A percentile compares a stretch with the other conserved stretches of the same genome.
These are phyloP conservation scores for Dendrobium huoshanense DNA, from an alignment of 106 monocot species.

Conservation along the genomic window DNA sequence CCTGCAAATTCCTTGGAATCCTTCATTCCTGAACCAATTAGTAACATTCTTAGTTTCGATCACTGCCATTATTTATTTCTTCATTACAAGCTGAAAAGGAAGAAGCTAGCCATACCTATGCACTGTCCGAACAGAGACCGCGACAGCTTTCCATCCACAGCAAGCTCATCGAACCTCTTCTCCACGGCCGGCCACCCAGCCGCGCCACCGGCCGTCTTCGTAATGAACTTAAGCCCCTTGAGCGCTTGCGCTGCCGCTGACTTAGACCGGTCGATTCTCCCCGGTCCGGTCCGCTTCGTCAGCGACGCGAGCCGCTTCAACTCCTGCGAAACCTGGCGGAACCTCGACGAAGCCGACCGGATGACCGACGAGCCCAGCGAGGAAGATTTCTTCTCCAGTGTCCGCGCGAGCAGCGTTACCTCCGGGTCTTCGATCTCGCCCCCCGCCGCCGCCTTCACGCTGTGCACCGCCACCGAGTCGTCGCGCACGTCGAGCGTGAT, in stretches of 20 bases:
- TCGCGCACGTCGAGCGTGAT: constrained; percentile 93
- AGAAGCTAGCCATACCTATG: constrained; percentile 41
- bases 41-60: not conserved
- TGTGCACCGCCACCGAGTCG: constrained; percentile 92
- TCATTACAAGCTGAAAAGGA: too few species aligned
- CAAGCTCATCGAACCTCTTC: constrained; percentile 75
- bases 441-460: constrained; percentile 59
- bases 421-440: constrained; percentile 62
- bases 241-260: constrained; percentile 72
- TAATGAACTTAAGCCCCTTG: constrained; percentile 83
- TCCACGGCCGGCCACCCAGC: constrained; percentile 78
- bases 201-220: constrained; percentile 47
- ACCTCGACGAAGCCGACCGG: constrained; percentile 35
- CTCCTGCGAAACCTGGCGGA: constrained; percentile 71
- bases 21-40: constrained; percentile 62
- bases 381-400: constrained; percentile 52
- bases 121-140: constrained; percentile 69
- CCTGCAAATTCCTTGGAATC: constrained; percentile 80
- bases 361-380: constrained; percentile 32
- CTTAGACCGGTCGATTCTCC: constrained; percentile 46
- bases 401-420: constrained; percentile 58
- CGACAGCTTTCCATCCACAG: constrained; percentile 37
- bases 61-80: too few species aligned
- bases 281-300: constrained; percentile 18
- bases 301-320: constrained; percentile 47